Conservation (phyloP, 176 grass and related monocot species). For the Rhynchospora tenuis region DNA sequence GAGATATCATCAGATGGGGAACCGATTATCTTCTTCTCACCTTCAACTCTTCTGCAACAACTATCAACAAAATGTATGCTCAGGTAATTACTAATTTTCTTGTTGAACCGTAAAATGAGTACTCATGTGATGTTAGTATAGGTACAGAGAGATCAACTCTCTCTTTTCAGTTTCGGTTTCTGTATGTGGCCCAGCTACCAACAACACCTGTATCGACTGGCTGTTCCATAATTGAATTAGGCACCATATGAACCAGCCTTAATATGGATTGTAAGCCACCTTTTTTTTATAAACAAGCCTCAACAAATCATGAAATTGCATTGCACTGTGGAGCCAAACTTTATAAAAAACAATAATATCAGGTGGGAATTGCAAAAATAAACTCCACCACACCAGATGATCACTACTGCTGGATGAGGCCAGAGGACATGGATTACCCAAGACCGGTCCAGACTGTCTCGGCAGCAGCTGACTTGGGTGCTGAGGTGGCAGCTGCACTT, state of each 20-base stretch:
- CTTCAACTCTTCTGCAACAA: constrained; percentile 79
- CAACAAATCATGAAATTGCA: not conserved
- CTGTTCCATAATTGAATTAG: not conserved
- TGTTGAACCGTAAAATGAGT: not conserved
- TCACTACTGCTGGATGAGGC: constrained; percentile 89
- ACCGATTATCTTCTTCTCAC: constrained; percentile 84
- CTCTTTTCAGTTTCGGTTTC: not conserved
- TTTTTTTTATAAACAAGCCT: not conserved
- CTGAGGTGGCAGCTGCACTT: constrained; percentile 72
- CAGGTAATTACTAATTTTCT: constrained; percentile 41
- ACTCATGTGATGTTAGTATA: not conserved
- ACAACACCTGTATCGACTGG: not conserved
- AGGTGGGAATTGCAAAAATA: constrained; percentile 55
- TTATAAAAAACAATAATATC: not conserved
- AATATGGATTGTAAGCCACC: not conserved
- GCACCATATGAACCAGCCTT: not conserved
- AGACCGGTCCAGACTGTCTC: constrained; percentile 24
- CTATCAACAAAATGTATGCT: constrained; percentile 61
- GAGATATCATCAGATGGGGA: constrained; percentile 94
- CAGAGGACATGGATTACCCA: constrained; percentile 85
- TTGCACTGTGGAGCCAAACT: not conserved
- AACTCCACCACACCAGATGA: constrained; percentile 49
- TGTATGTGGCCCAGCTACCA: not conserved
- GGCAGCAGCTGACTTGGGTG: constrained; percentile 63
- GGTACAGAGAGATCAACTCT: not conserved